These are phyloP conservation scores for Malbranchea cinnamomea DNA, from an alignment of 2,329 filamentous ascomycete genomes.

Conservation along the genomic window DNA sequence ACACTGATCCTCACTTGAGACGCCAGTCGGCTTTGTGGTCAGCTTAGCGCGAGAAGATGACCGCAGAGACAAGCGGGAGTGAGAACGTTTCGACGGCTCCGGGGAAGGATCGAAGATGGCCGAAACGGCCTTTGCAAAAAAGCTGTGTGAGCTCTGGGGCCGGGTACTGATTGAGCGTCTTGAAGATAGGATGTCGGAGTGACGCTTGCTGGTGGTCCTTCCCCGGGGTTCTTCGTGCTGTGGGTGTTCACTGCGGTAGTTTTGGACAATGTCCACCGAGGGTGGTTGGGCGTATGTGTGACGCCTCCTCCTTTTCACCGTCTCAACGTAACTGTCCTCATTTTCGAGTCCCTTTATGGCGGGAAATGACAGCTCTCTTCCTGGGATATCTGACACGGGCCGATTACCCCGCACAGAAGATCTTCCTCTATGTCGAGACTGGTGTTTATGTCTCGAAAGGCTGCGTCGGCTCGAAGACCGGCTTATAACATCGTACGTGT, in stretches of 20 bases:
- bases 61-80: background rate
- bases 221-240: too few relatives aligned
- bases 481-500: conserved; percentile 4
- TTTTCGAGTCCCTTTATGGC: conserved; percentile 10
- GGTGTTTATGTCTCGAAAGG: conserved; percentile 18
- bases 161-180: conserved; percentile 3
- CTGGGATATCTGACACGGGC: conserved; percentile 12
- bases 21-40: background rate
- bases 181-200: conserved; percentile 1
- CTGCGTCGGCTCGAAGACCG: conserved; percentile 12
- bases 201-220: background rate
- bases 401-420: conserved; percentile 18
- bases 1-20: too few relatives aligned
- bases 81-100: conserved; percentile 3
- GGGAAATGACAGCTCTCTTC: conserved; percentile 10
- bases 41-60: background rate
- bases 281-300: conserved; percentile 28
- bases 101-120: conserved; percentile 5
- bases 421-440: conserved; percentile 18
- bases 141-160: conserved; percentile 7
- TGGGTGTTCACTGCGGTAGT: too few relatives aligned
- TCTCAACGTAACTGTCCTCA: conserved; percentile 10
- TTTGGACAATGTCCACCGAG: conserved; percentile 13
- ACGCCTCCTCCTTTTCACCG: conserved; percentile 17
- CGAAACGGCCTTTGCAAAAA: conserved; percentile 5